Evolutionary conservation across 2,329 filamentous ascomycete species (phyloP), one percentile per base, ranked within the genome.

Genomic region (Ascocoryne sarcoides): DNA sequence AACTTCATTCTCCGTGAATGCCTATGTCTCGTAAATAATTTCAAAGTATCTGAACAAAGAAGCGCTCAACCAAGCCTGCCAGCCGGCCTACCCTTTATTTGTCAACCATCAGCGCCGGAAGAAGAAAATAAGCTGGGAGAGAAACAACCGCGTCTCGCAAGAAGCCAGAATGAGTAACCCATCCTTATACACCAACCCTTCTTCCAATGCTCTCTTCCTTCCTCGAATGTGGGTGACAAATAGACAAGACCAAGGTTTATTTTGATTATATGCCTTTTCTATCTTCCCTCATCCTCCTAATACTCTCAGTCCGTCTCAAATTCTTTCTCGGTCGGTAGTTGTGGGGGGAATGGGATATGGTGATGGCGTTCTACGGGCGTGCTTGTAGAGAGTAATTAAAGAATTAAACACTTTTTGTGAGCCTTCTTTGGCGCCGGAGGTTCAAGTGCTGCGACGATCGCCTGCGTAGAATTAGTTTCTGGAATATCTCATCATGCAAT

Each of bases 371-470:
- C 23, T 26, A 26, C 12, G 23, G 23, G 23, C 7, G 23, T 7
- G 12, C 7, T 26, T 7, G 12, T 7, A 26, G 23, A 12, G 23
- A 12, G 23, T 12, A 12, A 26, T 53, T 53, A 89, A 60, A 88
- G 73, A 61, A 89, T 64, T 51, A 77, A 67, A 65, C 84, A 89
- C 62, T 75, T 82, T 63, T 75, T 72, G 46, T 65, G 69, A 66
- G 76, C 82, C 71, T 86, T 88, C 74, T 90, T 92, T 40, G 81
- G 79, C 45, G 79, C 73, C 16, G 85, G 84, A 32, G 90, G 90
- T 66, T 96, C 90, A 50, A 96, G 72, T 31, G 90, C 90, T 49
- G 90, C 90, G 50, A 96, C 90, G 57, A 96, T 96, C 19, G 90
- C 90, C 89, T 95, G 49, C 42, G 32, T 37, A 4, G 18, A 23